Conservation (phyloP, 1,284 basidiomycete species). For the Pseudozyma sp. region DNA sequence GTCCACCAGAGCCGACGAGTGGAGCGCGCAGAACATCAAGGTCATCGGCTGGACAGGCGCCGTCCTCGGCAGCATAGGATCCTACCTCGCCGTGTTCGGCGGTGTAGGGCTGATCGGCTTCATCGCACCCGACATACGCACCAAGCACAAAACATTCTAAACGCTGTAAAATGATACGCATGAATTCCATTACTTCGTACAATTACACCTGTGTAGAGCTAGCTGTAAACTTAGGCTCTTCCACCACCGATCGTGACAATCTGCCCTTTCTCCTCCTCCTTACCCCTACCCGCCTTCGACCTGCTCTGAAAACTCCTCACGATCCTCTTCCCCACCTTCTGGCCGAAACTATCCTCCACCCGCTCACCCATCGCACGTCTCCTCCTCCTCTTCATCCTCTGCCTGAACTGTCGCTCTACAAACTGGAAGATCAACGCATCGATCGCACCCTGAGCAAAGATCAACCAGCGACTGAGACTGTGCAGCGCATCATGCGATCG, state of each 20-base stretch:
- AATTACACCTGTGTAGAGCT: background rate
- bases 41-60: constrained; percentile 47
- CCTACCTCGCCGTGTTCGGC: constrained; percentile 41
- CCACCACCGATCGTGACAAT: no score
- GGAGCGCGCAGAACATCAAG: constrained; percentile 21
- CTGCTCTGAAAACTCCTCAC: constrained; percentile 9
- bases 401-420: constrained; percentile 56
- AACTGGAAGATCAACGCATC: constrained; percentile 65
- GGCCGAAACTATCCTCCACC: constrained; percentile 27
- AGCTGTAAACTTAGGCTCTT: no score
- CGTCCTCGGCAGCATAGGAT: constrained; percentile 11
- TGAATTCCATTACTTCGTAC: background rate
- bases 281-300: background rate
- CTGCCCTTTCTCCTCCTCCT: background rate
- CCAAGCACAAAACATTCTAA: constrained; percentile 28
- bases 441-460: constrained; percentile 61
- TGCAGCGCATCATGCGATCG: constrained; percentile 49
- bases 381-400: constrained; percentile 54
- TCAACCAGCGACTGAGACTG: constrained; percentile 48
- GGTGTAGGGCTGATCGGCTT: constrained; percentile 34
- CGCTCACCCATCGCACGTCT: constrained; percentile 53
- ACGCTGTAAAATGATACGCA: background rate
- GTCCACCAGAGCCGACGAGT: constrained; percentile 21
- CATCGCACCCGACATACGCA: constrained; percentile 26
- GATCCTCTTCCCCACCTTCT: constrained; percentile 17